Base-by-base conservation (phyloP, 768 basidiomycete species). In the Mycena maculata region DNA sequence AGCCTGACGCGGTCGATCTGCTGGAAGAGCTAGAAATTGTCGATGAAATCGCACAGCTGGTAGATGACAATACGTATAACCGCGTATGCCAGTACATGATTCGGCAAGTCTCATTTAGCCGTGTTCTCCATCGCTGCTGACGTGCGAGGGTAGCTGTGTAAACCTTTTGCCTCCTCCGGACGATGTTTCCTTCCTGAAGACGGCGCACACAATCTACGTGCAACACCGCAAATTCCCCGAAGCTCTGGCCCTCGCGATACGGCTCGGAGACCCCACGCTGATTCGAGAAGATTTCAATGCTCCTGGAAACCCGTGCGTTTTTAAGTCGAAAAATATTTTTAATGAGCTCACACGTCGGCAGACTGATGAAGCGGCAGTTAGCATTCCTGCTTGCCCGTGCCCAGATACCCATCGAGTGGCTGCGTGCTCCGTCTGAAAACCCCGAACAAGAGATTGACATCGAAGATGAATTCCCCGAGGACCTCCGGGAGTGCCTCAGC, bases 71-170 rank as follows among this genome's bases (percentile, higher is more conserved):
- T 78, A 96, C 93, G 0, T 99, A 87, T 74, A 84, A 82, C 53
- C 90, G 98, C 55, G 96, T 99, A 7, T 97, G 96, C 72, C 89
- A 92, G 54, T 99, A 99, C 77, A 98, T 99, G 94, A 90, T 97
- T 76, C 88, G 92, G 93, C 94, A 71, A 71, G 89, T 81, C 54
- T 42, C 36, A 10, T 49, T 27, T 48, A 25, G 31, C 28, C 49
- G 36, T 33, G 12, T 36, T 57, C 31, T 42, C 39, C 30, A 3
- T 38, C 3, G 33, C 57, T 66, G 55, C 67, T 68, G n/a, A 57
- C 48, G 57, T 12, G 53, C 39, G n/a, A 58, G 42, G 18, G 31
- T 67, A 90, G 94, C 76, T 97, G 95, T 71, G 93, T 98, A 7
- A 92, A 90, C 73, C 87, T 98, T 49, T 87, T 99, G 6, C 92